phyloP scores from a whole-genome alignment of 768 basidiomycete genomes.

The Leccinum pellstonianum region DNA sequence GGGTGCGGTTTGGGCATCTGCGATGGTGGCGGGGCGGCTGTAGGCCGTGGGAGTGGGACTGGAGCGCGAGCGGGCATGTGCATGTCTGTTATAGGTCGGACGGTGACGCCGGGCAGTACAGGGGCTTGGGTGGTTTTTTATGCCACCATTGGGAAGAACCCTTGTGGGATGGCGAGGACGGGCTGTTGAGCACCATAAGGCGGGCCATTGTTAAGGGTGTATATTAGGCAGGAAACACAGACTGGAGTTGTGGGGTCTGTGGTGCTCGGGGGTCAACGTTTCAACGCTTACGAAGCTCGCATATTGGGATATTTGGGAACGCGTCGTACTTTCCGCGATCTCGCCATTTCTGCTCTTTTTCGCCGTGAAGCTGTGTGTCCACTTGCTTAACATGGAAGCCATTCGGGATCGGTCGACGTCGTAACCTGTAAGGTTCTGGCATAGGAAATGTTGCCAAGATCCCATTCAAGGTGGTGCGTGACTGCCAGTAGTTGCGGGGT shows the following conservation, averaged over 20 bases:
- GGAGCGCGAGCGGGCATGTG: constrained; percentile 15
- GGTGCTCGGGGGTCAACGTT: constrained; percentile 10
- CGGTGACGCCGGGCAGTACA: constrained; percentile 1
- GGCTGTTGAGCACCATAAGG: constrained; percentile 30
- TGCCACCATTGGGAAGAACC: constrained; percentile 25
- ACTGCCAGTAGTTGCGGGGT: not conserved
- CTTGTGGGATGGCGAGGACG: constrained; percentile 26
- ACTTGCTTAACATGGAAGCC: constrained; percentile 13
- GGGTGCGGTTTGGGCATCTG: not conserved
- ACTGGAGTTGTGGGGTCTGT: constrained; percentile 26
- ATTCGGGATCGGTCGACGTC: not conserved
- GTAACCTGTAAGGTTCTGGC: constrained; percentile 1
- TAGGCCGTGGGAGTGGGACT: not conserved
- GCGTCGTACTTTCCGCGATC: constrained; percentile 19
- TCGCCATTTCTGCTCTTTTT: constrained; percentile 20
- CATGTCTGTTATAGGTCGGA: constrained; percentile 1
- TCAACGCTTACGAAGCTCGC: constrained; percentile 12
- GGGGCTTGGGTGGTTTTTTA: constrained; percentile 20
- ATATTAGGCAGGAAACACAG: constrained; percentile 29
- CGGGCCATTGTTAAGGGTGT: constrained; percentile 29
- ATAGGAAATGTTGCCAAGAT: constrained; percentile 20
- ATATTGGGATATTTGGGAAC: not conserved
- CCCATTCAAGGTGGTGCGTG: constrained; percentile 21
- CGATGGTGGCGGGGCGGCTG: not conserved
- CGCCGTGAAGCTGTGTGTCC: constrained; percentile 15